phyloP scores from a whole-genome alignment of 208 protist species.

The Tritrichomonas foetus region DNA sequence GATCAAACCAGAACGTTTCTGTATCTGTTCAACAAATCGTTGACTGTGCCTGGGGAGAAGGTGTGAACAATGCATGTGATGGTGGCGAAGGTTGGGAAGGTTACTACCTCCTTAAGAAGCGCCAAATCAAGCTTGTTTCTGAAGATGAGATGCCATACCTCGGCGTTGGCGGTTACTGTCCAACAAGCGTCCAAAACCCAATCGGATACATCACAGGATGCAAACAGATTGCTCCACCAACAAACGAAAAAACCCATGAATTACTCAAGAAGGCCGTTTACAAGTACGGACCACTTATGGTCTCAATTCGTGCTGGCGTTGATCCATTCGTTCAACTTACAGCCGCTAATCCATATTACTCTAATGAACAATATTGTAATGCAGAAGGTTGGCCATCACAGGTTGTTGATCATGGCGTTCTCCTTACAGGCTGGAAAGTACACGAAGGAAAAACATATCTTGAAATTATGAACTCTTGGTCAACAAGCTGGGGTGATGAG shows the following conservation, averaged over 20 bases:
- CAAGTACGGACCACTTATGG: neutral
- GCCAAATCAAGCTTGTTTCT: neutral
- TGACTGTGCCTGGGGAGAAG: neutral
- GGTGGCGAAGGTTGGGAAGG: neutral
- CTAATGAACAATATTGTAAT: neutral
- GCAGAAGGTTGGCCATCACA: neutral
- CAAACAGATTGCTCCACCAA: neutral
- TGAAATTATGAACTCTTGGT: conserved; percentile 22
- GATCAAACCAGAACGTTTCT: neutral
- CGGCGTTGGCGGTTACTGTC: neutral
- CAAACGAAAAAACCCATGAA: neutral
- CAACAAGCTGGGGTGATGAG: neutral
- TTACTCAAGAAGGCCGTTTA: neutral
- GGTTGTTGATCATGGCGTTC: neutral
- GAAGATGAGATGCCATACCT: neutral
- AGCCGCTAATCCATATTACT: neutral
- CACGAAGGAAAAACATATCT: neutral
- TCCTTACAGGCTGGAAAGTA: neutral
- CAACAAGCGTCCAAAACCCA: neutral
- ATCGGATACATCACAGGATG: neutral
- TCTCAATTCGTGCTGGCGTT: neutral
- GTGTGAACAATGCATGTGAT: neutral
- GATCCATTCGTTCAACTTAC: neutral
- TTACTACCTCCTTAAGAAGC: neutral
- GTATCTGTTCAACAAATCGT: neutral